Percentiles rank a stretch among this genome's conserved stretches.
phyloP scores from a whole-genome alignment of 2,329 filamentous ascomycete species.

The Alternaria sp. region DNA sequence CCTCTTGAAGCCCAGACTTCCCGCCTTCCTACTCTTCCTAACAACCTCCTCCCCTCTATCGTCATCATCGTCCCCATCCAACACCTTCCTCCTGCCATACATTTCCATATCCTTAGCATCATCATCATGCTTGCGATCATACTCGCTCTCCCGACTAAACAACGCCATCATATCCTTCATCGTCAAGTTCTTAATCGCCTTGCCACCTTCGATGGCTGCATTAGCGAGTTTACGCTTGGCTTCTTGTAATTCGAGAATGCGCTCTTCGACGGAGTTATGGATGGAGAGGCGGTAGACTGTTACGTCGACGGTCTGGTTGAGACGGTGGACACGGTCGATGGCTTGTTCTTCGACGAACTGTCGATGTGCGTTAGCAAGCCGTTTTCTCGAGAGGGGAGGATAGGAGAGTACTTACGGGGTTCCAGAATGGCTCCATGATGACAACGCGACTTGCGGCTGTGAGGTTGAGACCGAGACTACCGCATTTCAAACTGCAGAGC shows the following conservation, averaged over 20 bases:
- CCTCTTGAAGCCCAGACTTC: conserved; percentile 35
- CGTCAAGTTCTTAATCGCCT: conserved; percentile 81
- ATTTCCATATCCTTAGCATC: conserved; percentile 44
- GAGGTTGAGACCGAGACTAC: conserved; percentile 89
- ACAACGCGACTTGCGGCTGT: conserved; percentile 93
- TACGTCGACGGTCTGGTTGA: conserved; percentile 95
- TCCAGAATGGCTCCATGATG: conserved; percentile 98
- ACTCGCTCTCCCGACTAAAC: conserved; percentile 76
- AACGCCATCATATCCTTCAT: conserved; percentile 93
- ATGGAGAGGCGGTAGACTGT: conserved; percentile 95
- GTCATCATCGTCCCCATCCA: conserved; percentile 27
- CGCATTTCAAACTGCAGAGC: conserved; percentile 93
- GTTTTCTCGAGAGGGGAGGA: no score
- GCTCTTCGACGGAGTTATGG: conserved; percentile 85
- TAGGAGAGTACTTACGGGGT: conserved; percentile 68
- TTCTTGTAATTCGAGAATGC: conserved; percentile 92
- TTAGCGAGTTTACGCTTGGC: conserved; percentile 93
- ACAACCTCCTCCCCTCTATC: conserved; percentile 24
- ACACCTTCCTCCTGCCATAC: conserved; percentile 44
- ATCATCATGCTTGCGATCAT: conserved; percentile 55
- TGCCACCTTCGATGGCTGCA: conserved; percentile 85
- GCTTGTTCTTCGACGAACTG: conserved; percentile 98
- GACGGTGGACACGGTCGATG: conserved; percentile 97
- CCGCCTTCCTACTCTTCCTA: conserved; percentile 34
- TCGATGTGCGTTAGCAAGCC: neutral